These are phyloP conservation scores for Pythium dissotocum DNA, from an alignment of 352 stramenopile genomes.

Conservation along the genomic window DNA sequence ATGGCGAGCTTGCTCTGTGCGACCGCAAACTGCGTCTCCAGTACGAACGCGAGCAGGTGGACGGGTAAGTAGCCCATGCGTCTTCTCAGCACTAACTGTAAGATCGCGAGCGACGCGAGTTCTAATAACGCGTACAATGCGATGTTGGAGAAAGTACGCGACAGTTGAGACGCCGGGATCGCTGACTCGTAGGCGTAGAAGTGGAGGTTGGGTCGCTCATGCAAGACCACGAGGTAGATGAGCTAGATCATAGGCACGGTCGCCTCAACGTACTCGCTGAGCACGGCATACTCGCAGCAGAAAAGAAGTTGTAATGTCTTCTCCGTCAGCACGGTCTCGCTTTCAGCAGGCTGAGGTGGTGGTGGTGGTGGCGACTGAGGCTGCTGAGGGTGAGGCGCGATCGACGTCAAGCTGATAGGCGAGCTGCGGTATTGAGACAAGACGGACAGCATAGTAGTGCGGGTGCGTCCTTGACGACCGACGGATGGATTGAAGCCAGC, in stretches of 20 bases:
- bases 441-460: too few species aligned
- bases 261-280: constrained; percentile 42
- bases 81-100: constrained; percentile 12
- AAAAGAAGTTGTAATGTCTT: background rate
- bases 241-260: constrained; percentile 35
- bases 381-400: background rate
- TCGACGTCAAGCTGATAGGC: background rate
- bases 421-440: too few species aligned
- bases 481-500: too few species aligned
- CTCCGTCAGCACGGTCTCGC: background rate
- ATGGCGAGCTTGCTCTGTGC: constrained; percentile 11
- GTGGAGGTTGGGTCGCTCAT: constrained; percentile 29
- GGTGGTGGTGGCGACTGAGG: background rate
- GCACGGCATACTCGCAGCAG: constrained; percentile 31
- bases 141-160: background rate
- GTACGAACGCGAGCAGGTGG: constrained; percentile 43
- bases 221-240: constrained; percentile 27
- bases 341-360: background rate
- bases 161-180: background rate
- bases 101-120: background rate
- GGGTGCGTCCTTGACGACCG: too few species aligned
- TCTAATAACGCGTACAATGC: background rate
- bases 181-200: constrained; percentile 22
- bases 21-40: constrained; percentile 29
- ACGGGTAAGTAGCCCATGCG: constrained; percentile 28